Percentiles rank a stretch among this genome's conserved stretches.
Evolutionary conservation across 1,284 basidiomycete species (phyloP).

Genomic region (Puccinia brachypodii): DNA sequence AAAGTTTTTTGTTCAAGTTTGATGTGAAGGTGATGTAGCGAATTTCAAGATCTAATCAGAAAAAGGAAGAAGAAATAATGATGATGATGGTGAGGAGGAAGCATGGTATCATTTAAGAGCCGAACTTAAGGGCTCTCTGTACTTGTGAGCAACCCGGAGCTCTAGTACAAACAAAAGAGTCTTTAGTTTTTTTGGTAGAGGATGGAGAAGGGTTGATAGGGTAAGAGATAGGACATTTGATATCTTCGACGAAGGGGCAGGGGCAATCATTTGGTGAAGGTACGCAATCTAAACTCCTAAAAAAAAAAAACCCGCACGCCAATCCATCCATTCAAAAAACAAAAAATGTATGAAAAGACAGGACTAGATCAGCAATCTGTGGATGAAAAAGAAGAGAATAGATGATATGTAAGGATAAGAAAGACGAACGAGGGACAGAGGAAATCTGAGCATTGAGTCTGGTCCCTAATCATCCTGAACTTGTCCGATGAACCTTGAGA

Average conservation of each 20-base stretch:
- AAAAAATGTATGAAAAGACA: neutral
- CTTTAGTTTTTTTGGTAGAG: neutral
- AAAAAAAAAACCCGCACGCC: neutral
- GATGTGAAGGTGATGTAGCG: no score
- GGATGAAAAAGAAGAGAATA: neutral
- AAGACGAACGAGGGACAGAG: slow-evolving; percentile 40
- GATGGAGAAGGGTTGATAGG: neutral
- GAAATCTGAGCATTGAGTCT: slow-evolving; percentile 16
- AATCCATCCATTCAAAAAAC: neutral
- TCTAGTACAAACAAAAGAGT: slow-evolving; percentile 41
- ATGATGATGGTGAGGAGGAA: no score
- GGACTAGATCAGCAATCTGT: neutral
- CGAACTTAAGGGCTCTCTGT: slow-evolving; percentile 30
- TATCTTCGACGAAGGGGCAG: slow-evolving; percentile 36
- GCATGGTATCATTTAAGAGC: neutral
- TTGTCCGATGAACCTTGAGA: neutral
- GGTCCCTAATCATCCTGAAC: neutral
- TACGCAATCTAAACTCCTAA: slow-evolving; percentile 37
- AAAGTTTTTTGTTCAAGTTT: no score
- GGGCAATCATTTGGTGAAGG: slow-evolving; percentile 27
- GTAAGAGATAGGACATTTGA: slow-evolving; percentile 32
- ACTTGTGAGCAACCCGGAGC: slow-evolving; percentile 20
- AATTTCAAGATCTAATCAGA: no score
- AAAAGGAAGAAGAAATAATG: no score
- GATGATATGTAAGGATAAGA: neutral